A percentile compares a stretch with the other conserved stretches of the same genome.
phyloP scores from a whole-genome alignment of 306 rosid genomes.

The Vachellia collinsii region DNA sequence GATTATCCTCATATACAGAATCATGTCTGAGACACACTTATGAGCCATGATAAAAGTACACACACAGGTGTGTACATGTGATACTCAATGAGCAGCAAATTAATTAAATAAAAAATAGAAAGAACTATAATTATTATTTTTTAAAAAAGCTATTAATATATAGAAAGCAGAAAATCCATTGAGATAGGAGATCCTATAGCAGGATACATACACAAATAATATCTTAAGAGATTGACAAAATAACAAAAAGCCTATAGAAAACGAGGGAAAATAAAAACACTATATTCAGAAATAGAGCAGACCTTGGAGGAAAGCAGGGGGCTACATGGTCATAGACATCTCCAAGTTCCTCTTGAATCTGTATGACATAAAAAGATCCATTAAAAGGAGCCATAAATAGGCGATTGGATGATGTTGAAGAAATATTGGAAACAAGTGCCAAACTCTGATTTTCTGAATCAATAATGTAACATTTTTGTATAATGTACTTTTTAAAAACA shows the following conservation, averaged over 20 bases:
- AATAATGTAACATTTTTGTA: background rate
- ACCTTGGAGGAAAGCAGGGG: conserved; percentile 99
- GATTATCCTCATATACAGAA: conserved; percentile 11
- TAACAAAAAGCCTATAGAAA: conserved; percentile 36
- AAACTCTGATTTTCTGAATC: background rate
- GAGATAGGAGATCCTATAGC: conserved; percentile 24
- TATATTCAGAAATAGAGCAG: conserved; percentile 35
- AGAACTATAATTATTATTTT: conserved; percentile 13
- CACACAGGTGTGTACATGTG: background rate
- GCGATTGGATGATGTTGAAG: background rate
- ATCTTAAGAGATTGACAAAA: conserved; percentile 30
- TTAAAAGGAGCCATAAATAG: conserved; percentile 27
- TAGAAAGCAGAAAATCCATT: background rate
- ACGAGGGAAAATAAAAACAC: conserved; percentile 20
- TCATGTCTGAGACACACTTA: background rate
- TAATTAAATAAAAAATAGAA: background rate
- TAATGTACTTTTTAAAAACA: background rate
- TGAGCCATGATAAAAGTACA: background rate
- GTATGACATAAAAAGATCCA: conserved; percentile 40
- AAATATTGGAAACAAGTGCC: background rate
- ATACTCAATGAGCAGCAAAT: background rate
- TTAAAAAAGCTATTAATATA: background rate
- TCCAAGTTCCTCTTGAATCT: conserved; percentile 98
- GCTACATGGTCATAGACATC: conserved; percentile 90
- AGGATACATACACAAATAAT: conserved; percentile 27